These are phyloP conservation scores for Cytidiella melzeri DNA, from an alignment of 768 basidiomycete genomes.

Conservation along the genomic window DNA sequence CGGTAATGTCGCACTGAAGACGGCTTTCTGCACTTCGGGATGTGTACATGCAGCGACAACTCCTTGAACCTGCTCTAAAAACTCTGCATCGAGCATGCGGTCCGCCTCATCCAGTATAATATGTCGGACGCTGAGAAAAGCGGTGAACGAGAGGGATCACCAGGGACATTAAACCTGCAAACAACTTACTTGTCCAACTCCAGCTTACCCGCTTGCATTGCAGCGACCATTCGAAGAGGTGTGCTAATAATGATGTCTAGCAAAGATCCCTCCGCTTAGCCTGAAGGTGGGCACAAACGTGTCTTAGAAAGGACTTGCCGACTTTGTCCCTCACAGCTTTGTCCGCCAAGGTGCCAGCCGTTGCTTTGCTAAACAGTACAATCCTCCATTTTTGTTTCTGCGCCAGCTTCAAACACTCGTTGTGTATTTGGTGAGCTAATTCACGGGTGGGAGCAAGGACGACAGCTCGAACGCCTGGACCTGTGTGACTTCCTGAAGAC, in stretches of 20 bases:
- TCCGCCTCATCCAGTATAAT: slow-evolving; percentile 89
- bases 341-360: slow-evolving; percentile 73
- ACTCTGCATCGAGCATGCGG: slow-evolving; percentile 84
- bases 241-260: slow-evolving; percentile 90
- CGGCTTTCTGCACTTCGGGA: slow-evolving; percentile 69
- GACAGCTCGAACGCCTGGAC: slow-evolving; percentile 66
- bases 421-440: slow-evolving; percentile 91
- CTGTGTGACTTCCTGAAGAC: slow-evolving; percentile 32
- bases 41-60: slow-evolving; percentile 74
- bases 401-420: slow-evolving; percentile 80
- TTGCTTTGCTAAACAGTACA: slow-evolving; percentile 83
- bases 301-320: slow-evolving; percentile 50
- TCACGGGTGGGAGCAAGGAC: slow-evolving; percentile 91
- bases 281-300: too few relatives aligned
- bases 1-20: slow-evolving; percentile 94
- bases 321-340: slow-evolving; percentile 71
- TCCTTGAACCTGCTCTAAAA: slow-evolving; percentile 83
- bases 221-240: slow-evolving; percentile 80
- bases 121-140: slow-evolving; percentile 63
- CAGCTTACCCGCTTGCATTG: slow-evolving; percentile 62
- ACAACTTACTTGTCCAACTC: slow-evolving; percentile 72
- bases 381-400: slow-evolving; percentile 80
- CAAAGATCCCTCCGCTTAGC: too few relatives aligned
- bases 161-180: not conserved
- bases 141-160: too few relatives aligned